Conservation (phyloP, 164 flowering plant species). For the Aristolochia contorta region DNA sequence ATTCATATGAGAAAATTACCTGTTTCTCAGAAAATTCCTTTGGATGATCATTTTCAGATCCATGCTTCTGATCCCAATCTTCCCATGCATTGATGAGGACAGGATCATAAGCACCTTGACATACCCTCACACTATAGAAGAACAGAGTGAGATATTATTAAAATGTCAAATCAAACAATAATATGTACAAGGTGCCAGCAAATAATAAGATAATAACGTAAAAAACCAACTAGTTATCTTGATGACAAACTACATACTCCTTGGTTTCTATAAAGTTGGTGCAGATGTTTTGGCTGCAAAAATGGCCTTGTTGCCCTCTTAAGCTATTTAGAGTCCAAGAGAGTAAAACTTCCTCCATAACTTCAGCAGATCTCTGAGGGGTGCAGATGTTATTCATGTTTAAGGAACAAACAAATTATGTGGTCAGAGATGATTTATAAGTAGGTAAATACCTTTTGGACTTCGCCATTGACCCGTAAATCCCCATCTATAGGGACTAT, state of each 20-base stretch:
- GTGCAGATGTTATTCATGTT: constrained; percentile 4
- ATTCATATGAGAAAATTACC: constrained; percentile 24
- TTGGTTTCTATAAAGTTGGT: constrained; percentile 65
- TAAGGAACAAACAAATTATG: constrained; percentile 2
- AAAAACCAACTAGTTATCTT: not conserved
- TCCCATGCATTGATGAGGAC: constrained; percentile 79
- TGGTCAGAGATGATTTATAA: constrained; percentile 3
- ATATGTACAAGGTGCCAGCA: not conserved
- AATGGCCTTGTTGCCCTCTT: constrained; percentile 31
- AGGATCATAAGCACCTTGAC: constrained; percentile 77
- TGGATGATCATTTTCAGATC: constrained; percentile 91
- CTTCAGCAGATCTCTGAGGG: constrained; percentile 71
- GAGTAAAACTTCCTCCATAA: constrained; percentile 89
- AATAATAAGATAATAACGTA: not conserved
- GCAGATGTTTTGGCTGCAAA: constrained; percentile 34
- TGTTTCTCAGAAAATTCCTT: constrained; percentile 68
- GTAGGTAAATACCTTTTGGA: constrained; percentile 58
- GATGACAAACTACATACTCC: constrained; percentile 48
- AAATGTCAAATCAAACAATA: not conserved
- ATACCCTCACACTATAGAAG: constrained; percentile 51
- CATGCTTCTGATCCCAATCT: constrained; percentile 66
- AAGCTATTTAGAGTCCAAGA: constrained; percentile 61
- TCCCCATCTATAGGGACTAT: constrained; percentile 94
- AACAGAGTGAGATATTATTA: not conserved
- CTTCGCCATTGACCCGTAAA: constrained; percentile 75